Base-by-base conservation (phyloP, 2,329 filamentous ascomycete species). In the Trichoderma simmonsii region DNA sequence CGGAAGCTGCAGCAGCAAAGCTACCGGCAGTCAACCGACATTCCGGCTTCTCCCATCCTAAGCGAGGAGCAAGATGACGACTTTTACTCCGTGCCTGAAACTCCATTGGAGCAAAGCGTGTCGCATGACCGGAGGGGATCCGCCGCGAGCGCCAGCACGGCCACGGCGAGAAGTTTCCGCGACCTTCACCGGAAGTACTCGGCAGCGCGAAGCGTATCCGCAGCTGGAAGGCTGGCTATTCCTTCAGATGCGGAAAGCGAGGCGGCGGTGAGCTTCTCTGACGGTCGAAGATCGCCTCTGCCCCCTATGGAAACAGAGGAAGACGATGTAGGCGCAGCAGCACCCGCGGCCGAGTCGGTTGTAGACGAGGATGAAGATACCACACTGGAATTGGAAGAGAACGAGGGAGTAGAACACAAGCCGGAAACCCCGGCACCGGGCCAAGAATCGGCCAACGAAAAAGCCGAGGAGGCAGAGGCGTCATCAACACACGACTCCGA, bases 81-180 rank as follows among this genome's bases (percentile, higher is more conserved):
- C 76, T 89, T 86, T 71, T 84, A 85, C 59, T 87, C 87, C 6
- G 82, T 85, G n/a, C 78, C 86, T 2, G 83, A 83, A 7, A 82
- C 83, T 24, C 81, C 83, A 6, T 77, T 82, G 3, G 83, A 83
- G n/a, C 78, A 79, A 18, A 79, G 79, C 9, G 84, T 85, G 54
- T 54, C 66, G 51, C 79, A 77, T 12, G 85, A 85, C 48, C 87
- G 90, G 21, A 86, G 90, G 36, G 88, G 85, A 56, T 93, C 91
- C 2, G 83, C 86, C 18, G 87, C 90, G 24, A 93, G 90, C 75
- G 86, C 86, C 15, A 92, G 89, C 80, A 92, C 90, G 12, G 88
- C 89, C 21, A 92, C 91, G 3, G 89, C 89, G 1, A 84, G 86
- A 75, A 92, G 90, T 76, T 91, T 91, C 77, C 85, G 87, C 51